Base-by-base conservation (phyloP, 2,329 filamentous ascomycete species). In the Aspergillus spinulosporus region DNA sequence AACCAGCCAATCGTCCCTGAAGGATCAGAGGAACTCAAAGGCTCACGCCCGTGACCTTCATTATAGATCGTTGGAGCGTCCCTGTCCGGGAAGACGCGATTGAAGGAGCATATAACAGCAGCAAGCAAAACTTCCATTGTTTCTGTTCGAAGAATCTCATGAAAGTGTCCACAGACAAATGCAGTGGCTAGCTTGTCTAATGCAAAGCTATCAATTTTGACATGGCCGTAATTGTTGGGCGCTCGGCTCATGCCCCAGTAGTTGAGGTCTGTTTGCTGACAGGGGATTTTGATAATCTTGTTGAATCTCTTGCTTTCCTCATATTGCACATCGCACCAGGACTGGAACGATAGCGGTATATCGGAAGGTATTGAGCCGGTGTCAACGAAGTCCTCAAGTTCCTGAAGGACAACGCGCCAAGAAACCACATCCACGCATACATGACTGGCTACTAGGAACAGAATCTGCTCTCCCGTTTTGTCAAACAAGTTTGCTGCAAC, bases 1-100 rank as follows among this genome's bases (percentile, higher is more conserved):
- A 80, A 81, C 79, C 79, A 81, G 3, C 79, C 79, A 11, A 80
- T 71, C 0, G 78, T 81, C 28, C 74, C 65, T 0, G 78, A 77
- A 3, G 80, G 69, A 52, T 81, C 78, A 21, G 66, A 71, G 2
- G 71, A 47, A 55, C 77, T 71, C 69, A 76, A 80, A 0, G 75
- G 61, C 61, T 80, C 78, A 28, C 79, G 74, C 5, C 78, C 79
- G 54, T 81, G 78, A 1, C 78, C 77, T 65, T 82, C 79, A 44
- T 79, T 80, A 61, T 77, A 79, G 11, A 82, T 71, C 0, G 76
- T 74, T 0, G 78, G 74, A 3, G 72, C 61, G 3, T 66, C 63
- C 31, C 79, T 69, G 44, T 78, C 75, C 0, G 68, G 65, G 57
- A 82, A 82, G 0, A 70, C 67, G 14, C 68, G 70, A 5, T 64